Evolutionary conservation across 1,139 yeast genomes (phyloP), one percentile per base, ranked within the genome.

Genomic region (Entelexis paramagnoliae): DNA sequence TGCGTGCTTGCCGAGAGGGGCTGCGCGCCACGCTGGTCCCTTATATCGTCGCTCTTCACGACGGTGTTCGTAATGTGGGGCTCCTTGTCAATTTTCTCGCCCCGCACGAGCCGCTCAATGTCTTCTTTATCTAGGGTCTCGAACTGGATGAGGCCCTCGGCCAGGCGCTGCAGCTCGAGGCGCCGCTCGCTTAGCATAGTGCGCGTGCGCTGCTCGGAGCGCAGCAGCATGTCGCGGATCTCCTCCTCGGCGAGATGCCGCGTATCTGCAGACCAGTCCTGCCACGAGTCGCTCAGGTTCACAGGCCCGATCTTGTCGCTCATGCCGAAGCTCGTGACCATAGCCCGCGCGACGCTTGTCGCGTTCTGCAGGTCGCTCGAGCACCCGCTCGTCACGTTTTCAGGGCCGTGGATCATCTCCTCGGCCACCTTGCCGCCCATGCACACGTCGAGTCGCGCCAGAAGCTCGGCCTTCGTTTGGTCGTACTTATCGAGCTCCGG

Each of bases 391-490:
- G 98, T 91, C 17, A 93, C 95, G 64, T 89, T 86, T 53, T 87
- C 96, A 46, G 80, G 76, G 2, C 98, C 98, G 64, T 86, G 86
- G 46, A 85, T 76, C 74, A 87, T 73, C 66, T 89, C 96, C 71
- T 91, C 99, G 32, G 98, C 98, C 56, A 89, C 81, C 67, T 89
- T 89, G 57, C 99, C 99, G 56, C 98, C 99, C 98, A 91, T 91
- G 66, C 96, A 88, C 50, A 91, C 98, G 67, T 91, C 98, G 59
- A 91, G 71, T 59, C 95, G 74, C 0, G 98, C 96, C 59, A 83
- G 74, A 65, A 96, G 85, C 70, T 91, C 98, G 58, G 76, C 79
- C 66, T 79, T 84, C 43, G 96, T 86, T 70, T 86, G 83, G 64
- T 91, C 97, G 55, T 85, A 91, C 72, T 93, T 89, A 69, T 91